Evolutionary conservation across 2,329 filamentous ascomycete species (phyloP).

Genomic region (Tothia fuscella): DNA sequence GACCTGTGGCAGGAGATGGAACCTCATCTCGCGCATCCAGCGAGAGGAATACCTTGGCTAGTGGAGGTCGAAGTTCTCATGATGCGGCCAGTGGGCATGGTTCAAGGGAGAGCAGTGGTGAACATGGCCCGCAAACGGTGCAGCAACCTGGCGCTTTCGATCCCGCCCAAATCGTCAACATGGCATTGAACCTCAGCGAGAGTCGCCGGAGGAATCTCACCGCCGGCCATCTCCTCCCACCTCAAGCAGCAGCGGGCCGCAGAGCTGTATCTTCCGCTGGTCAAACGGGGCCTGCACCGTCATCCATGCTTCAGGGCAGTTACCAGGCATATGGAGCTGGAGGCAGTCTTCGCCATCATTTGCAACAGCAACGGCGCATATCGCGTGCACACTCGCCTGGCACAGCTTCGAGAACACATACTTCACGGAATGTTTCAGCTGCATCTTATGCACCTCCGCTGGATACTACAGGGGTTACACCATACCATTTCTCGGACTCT

Average conservation of each 20-base stretch:
- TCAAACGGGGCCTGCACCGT: slow-evolving; percentile 16
- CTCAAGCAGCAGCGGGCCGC: slow-evolving; percentile 37
- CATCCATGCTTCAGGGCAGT: slow-evolving; percentile 21
- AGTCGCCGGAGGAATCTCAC: slow-evolving; percentile 53
- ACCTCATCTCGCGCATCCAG: slow-evolving; percentile 2
- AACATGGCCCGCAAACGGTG: not conserved
- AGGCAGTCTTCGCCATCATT: slow-evolving; percentile 52
- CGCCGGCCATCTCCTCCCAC: slow-evolving; percentile 42
- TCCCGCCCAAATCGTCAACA: slow-evolving; percentile 79
- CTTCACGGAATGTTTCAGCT: slow-evolving; percentile 18
- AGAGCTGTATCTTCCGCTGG: slow-evolving; percentile 30
- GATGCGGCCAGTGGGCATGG: not conserved
- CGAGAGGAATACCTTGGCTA: not conserved
- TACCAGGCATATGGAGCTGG: slow-evolving; percentile 33
- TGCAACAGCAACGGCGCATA: slow-evolving; percentile 57
- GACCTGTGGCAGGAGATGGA: not conserved
- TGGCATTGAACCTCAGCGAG: slow-evolving; percentile 82
- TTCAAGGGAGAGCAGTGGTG: not conserved
- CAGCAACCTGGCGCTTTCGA: slow-evolving; percentile 40
- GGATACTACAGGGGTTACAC: slow-evolving; percentile 30
- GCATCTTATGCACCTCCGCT: slow-evolving; percentile 10
- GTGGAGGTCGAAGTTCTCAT: slow-evolving; percentile 1
- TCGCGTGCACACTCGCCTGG: slow-evolving; percentile 52
- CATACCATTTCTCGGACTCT: slow-evolving; percentile 61
- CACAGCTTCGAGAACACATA: slow-evolving; percentile 25